Evolutionary conservation across 129 eudicot genomes (phyloP).

Genomic region (Centrapalus pauciflorus): DNA sequence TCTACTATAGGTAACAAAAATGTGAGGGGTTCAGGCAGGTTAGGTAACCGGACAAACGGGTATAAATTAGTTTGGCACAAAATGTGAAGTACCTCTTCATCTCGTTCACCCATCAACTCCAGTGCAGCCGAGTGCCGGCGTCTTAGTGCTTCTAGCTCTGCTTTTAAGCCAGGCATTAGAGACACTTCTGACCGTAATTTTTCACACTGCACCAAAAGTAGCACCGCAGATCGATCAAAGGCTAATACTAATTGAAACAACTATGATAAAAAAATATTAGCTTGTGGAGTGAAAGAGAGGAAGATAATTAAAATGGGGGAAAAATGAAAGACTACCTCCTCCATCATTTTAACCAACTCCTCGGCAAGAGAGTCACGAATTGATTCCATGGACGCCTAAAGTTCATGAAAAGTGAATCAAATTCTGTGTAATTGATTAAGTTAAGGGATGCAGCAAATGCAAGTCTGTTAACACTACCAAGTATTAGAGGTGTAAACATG

Average conservation of each 20-base stretch:
- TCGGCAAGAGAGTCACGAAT: conserved; percentile 96
- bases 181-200: conserved; percentile 75
- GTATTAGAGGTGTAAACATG: too few species aligned
- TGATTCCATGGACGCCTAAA: conserved; percentile 88
- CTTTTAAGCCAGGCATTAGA: conserved; percentile 67
- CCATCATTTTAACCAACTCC: conserved; percentile 94
- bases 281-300: background rate
- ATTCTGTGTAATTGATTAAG: background rate
- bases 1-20: too few species aligned
- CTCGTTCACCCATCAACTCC: conserved; percentile 98
- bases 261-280: background rate
- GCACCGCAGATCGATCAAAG: background rate
- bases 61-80: background rate
- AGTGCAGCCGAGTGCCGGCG: conserved; percentile 89
- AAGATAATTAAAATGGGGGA: background rate
- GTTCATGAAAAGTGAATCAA: conserved; percentile 7
- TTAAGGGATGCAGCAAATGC: background rate
- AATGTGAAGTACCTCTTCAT: conserved; percentile 66
- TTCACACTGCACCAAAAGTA: conserved; percentile 59
- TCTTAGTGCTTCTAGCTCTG: conserved; percentile 88
- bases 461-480: too few species aligned
- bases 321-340: conserved; percentile 40
- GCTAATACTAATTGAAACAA: background rate
- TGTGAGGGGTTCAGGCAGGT: too few species aligned
- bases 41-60: background rate